Evolutionary conservation across 179 eudicot genomes (phyloP), one percentile per base, ranked within the genome.

Genomic region (Silene coronaria): DNA sequence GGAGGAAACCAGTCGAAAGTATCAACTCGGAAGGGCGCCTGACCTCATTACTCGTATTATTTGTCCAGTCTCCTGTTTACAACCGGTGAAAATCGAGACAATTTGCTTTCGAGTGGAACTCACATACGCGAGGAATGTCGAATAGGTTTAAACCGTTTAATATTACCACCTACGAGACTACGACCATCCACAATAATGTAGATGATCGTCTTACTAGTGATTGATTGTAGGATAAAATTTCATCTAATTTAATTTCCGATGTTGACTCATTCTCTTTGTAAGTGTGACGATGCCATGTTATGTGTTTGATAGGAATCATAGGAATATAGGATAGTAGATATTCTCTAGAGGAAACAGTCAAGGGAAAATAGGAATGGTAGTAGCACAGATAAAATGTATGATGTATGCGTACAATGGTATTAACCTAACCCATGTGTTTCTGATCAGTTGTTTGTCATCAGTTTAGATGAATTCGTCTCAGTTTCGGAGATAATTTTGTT

Each of bases 301-400:
- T 62, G 67, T 28, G 17, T 30, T 30, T n/a, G 32, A 58, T 74
- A 36, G 64, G 63, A 32, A 32, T 32, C 9, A 34, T 34, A 34
- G 38, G 38, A 34, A n/a, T n/a, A n/a, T 34, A 34, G 38, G n/a
- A n/a, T n/a, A n/a, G n/a, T n/a, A n/a, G n/a, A n/a, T n/a, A n/a
- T n/a, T n/a, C n/a, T n/a, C 8, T 5, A 22, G 76, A 21, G 23
- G 83, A 80, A 64, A 19, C 46, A 66, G 79, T 80, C 83, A 80
- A 76, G 72, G 8, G 55, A 63, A 36, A 64, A n/a, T n/a, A 6
- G 72, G 61, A 75, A 57, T 53, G 67, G 78, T 69, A 46, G 70
- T 22, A 28, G 45, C 36, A 23, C 6, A 76, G 66, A n/a, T 59
- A 34, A n/a, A n/a, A 75, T 28, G 51, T 45, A 59, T 46, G 63